Conservation (phyloP, 495 filamentous ascomycete genomes). For the Aspergillus incahuasiensis region DNA sequence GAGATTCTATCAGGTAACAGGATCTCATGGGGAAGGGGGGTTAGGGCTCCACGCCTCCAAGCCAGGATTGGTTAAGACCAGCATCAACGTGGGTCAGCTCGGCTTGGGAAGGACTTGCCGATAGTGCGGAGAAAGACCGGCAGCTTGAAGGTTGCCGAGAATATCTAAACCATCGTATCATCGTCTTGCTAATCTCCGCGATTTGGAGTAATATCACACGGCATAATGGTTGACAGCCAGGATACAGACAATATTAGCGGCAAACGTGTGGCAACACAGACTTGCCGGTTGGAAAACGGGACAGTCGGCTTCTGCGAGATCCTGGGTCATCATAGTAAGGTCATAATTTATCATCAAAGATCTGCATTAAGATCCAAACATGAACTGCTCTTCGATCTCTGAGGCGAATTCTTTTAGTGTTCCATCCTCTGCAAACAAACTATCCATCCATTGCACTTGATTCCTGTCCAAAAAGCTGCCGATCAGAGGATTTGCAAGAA, state of each 20-base stretch:
- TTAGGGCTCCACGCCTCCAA: background rate
- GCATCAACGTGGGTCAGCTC: background rate
- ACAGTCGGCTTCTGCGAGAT: background rate
- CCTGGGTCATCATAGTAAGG: background rate
- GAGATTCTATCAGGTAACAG: background rate
- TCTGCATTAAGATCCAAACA: slow-evolving; percentile 1
- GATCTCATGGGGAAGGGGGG: background rate
- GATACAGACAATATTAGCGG: background rate
- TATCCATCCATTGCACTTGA: slow-evolving; percentile 11
- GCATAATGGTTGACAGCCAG: background rate
- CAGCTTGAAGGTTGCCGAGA: background rate
- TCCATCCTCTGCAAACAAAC: slow-evolving; percentile 3
- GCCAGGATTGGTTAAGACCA: background rate
- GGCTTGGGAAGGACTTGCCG: background rate
- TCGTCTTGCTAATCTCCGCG: background rate
- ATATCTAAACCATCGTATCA: background rate
- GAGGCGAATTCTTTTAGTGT: slow-evolving; percentile 5
- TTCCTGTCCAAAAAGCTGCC: slow-evolving; percentile 9
- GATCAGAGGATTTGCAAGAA: slow-evolving; percentile 9
- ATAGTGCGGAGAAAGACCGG: background rate
- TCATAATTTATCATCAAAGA: background rate
- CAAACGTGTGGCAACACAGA: background rate
- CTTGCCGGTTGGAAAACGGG: background rate
- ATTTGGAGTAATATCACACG: background rate
- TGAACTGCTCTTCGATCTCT: slow-evolving; percentile 9